Conservation (phyloP, 352 stramenopile species). For the Nothophytophthora sp. region DNA sequence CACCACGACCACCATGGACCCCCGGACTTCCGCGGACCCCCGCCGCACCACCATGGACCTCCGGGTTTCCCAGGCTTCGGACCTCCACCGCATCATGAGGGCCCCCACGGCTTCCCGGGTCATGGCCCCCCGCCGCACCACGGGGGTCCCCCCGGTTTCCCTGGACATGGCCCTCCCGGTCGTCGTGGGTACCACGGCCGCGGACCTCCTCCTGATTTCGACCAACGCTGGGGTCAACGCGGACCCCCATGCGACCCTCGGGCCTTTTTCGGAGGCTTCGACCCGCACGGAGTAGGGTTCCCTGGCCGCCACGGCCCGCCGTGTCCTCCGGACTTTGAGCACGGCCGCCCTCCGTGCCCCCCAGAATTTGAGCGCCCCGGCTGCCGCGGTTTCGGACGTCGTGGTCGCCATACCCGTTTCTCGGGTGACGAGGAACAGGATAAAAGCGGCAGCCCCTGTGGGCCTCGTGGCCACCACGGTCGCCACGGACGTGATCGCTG, state of each 20-base stretch:
- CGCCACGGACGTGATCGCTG: conserved; percentile 14
- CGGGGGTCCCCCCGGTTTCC: conserved; percentile 2
- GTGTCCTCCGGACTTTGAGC: conserved; percentile 5
- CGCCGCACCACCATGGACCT: conserved; percentile 1
- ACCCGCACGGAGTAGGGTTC: conserved; percentile 7
- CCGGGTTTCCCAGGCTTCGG: conserved; percentile 4
- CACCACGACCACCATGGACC: conserved; percentile 6
- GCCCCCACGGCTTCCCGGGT: conserved; percentile 1
- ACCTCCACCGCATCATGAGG: conserved; percentile 1
- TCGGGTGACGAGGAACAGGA: conserved; percentile 7
- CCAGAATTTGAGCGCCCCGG: conserved; percentile 7
- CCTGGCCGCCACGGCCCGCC: conserved; percentile 3
- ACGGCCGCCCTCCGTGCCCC: not conserved
- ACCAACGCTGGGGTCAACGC: not conserved
- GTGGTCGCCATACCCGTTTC: conserved; percentile 4
- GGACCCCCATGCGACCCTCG: conserved; percentile 13
- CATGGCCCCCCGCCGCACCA: conserved; percentile 2
- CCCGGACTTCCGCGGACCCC: not conserved
- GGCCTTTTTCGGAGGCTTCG: conserved; percentile 7
- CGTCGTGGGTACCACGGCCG: conserved; percentile 3
- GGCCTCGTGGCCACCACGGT: conserved; percentile 4
- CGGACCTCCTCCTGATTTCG: not conserved
- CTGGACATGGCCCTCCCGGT: not conserved
- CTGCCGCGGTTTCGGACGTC: conserved; percentile 9
- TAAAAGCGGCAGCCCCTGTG: conserved; percentile 3